phyloP scores from a whole-genome alignment of 352 stramenopile species.

The Globisporangium echinulatum region DNA sequence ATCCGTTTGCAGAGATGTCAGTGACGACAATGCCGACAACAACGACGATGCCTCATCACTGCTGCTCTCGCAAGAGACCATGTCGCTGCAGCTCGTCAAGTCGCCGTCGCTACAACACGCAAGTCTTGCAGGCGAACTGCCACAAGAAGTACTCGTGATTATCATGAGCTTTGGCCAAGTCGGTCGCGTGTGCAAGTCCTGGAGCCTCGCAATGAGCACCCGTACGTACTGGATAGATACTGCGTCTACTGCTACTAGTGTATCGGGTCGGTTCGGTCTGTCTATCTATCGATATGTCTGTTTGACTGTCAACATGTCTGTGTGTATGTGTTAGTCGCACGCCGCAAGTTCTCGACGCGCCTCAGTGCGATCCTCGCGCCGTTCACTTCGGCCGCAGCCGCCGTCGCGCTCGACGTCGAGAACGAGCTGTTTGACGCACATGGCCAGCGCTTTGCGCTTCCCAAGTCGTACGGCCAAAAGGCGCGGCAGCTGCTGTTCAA shows the following conservation, averaged over 20 bases:
- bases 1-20: background rate
- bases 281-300: background rate
- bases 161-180: constrained; percentile 67
- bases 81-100: constrained; percentile 12
- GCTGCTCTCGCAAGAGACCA: constrained; percentile 14
- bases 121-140: constrained; percentile 41
- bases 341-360: constrained; percentile 49
- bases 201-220: constrained; percentile 65
- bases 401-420: constrained; percentile 53
- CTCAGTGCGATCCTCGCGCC: constrained; percentile 47
- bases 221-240: constrained; percentile 15
- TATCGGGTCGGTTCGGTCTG: no score
- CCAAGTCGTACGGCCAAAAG: constrained; percentile 78
- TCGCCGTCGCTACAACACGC: background rate
- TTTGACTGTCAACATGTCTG: no score
- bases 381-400: constrained; percentile 36
- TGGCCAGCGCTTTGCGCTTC: constrained; percentile 58
- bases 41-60: constrained; percentile 6
- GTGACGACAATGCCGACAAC: background rate
- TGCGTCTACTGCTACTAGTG: background rate
- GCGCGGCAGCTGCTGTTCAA: constrained; percentile 81
- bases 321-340: constrained; percentile 24
- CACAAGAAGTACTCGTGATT: constrained; percentile 65
- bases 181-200: constrained; percentile 72
- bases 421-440: constrained; percentile 46